Evolutionary conservation across 306 rosid species (phyloP).

Genomic region (Hippophae gyantsensis): DNA sequence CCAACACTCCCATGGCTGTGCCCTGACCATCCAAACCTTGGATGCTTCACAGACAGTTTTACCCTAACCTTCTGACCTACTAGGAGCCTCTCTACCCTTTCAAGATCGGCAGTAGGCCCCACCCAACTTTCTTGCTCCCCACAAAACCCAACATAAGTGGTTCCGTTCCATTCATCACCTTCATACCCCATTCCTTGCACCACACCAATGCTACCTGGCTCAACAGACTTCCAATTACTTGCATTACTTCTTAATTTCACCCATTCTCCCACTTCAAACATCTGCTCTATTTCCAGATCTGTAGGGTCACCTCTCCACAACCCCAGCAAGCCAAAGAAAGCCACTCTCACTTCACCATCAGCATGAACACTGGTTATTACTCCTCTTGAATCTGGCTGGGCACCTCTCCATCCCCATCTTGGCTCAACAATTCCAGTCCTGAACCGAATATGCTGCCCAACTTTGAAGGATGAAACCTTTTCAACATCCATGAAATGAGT

Average conservation of each 20-base stretch:
- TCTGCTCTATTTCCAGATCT: slow-evolving; percentile 70
- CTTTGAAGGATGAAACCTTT: slow-evolving; percentile 66
- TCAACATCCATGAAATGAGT: slow-evolving; percentile 90
- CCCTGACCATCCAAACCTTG: slow-evolving; percentile 94
- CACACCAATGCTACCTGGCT: slow-evolving; percentile 75
- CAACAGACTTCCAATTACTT: slow-evolving; percentile 66
- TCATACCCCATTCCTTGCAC: slow-evolving; percentile 87
- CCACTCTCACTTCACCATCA: slow-evolving; percentile 88
- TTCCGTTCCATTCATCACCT: slow-evolving; percentile 68
- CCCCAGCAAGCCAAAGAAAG: slow-evolving; percentile 63
- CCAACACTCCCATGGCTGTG: slow-evolving; percentile 71
- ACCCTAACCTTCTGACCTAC: slow-evolving; percentile 83
- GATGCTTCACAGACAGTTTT: slow-evolving; percentile 57
- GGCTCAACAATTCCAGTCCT: slow-evolving; percentile 80
- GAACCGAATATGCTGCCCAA: slow-evolving; percentile 86
- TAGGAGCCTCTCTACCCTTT: slow-evolving; percentile 47
- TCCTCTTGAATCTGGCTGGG: slow-evolving; percentile 67
- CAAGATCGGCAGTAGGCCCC: slow-evolving; percentile 69
- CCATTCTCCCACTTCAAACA: slow-evolving; percentile 93
- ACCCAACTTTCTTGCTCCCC: slow-evolving; percentile 96
- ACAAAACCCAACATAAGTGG: slow-evolving; percentile 65
- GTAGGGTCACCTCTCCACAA: slow-evolving; percentile 96
- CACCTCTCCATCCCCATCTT: slow-evolving; percentile 97
- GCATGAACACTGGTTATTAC: slow-evolving; percentile 78
- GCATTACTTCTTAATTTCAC: slow-evolving; percentile 63